A percentile compares a stretch with the other conserved stretches of the same genome.
phyloP scores from a whole-genome alignment of 1,139 yeast genomes.

The Lodderomyces beijingensis region DNA sequence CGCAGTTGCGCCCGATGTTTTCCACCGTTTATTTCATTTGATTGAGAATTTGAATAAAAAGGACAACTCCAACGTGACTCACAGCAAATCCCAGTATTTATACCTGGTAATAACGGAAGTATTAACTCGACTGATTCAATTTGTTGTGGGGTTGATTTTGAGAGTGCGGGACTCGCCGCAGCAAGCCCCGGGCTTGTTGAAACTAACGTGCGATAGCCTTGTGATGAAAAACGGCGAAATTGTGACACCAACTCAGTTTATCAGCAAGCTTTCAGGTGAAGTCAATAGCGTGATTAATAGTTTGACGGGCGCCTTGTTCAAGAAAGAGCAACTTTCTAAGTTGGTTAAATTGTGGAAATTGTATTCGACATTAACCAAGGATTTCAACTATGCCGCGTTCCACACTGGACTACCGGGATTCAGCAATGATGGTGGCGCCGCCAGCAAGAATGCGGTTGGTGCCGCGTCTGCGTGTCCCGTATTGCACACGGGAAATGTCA shows the following conservation, averaged over 20 bases:
- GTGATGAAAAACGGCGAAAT: neutral
- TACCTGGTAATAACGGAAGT: conserved; percentile 28
- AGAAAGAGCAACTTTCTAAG: conserved; percentile 22
- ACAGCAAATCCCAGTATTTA: conserved; percentile 20
- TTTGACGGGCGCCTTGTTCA: conserved; percentile 8
- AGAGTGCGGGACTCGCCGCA: conserved; percentile 17
- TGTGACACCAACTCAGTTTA: conserved; percentile 2
- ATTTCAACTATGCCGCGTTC: conserved; percentile 30
- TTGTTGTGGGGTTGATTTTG: conserved; percentile 32
- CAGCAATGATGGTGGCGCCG: conserved; percentile 9
- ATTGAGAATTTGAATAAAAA: conserved; percentile 12
- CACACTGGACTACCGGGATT: conserved; percentile 34
- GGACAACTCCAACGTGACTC: neutral
- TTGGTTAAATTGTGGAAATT: conserved; percentile 39
- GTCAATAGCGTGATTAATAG: conserved; percentile 4
- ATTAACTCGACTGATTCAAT: conserved; percentile 30
- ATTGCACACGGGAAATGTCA: conserved; percentile 6
- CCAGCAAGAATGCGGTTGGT: neutral
- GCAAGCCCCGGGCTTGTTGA: conserved; percentile 3
- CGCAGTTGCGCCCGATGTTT: conserved; percentile 21
- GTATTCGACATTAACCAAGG: conserved; percentile 34
- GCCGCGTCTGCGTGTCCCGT: conserved; percentile 10
- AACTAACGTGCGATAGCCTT: conserved; percentile 3
- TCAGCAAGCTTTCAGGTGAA: conserved; percentile 2
- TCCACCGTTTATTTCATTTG: conserved; percentile 18